Evolutionary conservation across 768 basidiomycete genomes (phyloP).

Genomic region (Trametopsis cervina): DNA sequence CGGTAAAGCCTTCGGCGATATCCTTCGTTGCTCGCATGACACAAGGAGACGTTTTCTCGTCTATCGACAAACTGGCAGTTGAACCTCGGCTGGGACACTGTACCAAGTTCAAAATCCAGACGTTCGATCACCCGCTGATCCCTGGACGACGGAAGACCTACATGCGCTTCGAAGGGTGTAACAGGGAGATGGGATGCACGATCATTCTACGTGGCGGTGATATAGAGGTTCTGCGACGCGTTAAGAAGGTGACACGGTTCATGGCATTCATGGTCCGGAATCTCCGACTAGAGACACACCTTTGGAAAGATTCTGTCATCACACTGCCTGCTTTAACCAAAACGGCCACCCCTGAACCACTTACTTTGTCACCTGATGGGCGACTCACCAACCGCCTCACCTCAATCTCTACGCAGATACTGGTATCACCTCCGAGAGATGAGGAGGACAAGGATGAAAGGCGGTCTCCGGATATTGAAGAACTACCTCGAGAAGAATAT

Average conservation of each 20-base stretch:
- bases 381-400: not conserved
- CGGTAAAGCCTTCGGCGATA: slow-evolving; percentile 84
- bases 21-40: slow-evolving; percentile 90
- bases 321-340: slow-evolving; percentile 59
- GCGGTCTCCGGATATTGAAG: slow-evolving; percentile 16
- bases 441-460: not conserved
- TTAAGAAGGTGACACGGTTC: slow-evolving; percentile 92
- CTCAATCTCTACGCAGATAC: not conserved
- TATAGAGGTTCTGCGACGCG: slow-evolving; percentile 66
- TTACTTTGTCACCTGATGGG: slow-evolving; percentile 3
- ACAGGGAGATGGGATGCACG: slow-evolving; percentile 89
- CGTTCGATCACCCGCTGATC: slow-evolving; percentile 90
- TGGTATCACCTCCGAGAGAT: not conserved
- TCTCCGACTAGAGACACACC: slow-evolving; percentile 85
- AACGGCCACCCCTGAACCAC: slow-evolving; percentile 53
- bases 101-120: slow-evolving; percentile 77
- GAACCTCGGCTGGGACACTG: slow-evolving; percentile 91
- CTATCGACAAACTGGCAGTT: slow-evolving; percentile 87
- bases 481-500: slow-evolving; percentile 63
- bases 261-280: slow-evolving; percentile 90
- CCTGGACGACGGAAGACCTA: slow-evolving; percentile 93
- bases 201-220: slow-evolving; percentile 87
- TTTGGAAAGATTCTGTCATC: slow-evolving; percentile 89
- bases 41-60: slow-evolving; percentile 90
- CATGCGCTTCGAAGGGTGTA: slow-evolving; percentile 98